Evolutionary conservation across 345 rosid genomes (phyloP).

Genomic region (Gossypium raimondii): DNA sequence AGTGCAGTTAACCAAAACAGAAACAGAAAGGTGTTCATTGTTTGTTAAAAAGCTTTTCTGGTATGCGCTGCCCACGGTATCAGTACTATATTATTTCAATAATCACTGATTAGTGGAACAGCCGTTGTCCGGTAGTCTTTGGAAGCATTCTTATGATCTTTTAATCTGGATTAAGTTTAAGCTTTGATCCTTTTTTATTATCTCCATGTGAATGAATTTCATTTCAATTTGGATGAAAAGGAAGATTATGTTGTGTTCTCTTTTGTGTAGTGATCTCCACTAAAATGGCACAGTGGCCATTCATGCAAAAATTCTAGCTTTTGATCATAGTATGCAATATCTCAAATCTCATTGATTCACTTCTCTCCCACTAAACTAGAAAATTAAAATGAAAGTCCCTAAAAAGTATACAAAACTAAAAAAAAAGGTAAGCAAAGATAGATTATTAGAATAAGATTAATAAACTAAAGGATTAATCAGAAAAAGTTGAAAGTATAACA

Average conservation of each 20-base stretch:
- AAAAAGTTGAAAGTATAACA: neutral
- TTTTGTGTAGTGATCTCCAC: constrained; percentile 6
- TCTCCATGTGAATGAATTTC: too few species aligned
- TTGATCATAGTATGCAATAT: constrained; percentile 5
- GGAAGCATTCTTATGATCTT: neutral
- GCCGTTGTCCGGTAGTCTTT: neutral
- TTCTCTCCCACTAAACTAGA: neutral
- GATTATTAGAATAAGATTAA: neutral
- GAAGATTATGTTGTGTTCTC: too few species aligned
- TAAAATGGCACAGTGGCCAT: constrained; percentile 24
- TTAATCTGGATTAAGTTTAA: neutral
- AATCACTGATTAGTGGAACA: neutral
- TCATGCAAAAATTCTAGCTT: constrained; percentile 10
- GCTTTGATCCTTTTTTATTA: too few species aligned
- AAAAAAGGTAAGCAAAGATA: neutral
- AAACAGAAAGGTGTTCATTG: neutral
- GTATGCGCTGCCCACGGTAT: constrained; percentile 4
- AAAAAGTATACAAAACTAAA: constrained; percentile 10
- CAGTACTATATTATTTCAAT: neutral
- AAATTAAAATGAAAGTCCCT: neutral
- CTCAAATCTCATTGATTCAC: neutral
- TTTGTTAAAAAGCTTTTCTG: neutral
- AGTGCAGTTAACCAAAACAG: constrained; percentile 1
- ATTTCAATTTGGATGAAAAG: too few species aligned
- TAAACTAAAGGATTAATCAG: neutral